Evolutionary conservation across 495 filamentous ascomycete genomes (phyloP).

Genomic region (Penicillium chermesinum): DNA sequence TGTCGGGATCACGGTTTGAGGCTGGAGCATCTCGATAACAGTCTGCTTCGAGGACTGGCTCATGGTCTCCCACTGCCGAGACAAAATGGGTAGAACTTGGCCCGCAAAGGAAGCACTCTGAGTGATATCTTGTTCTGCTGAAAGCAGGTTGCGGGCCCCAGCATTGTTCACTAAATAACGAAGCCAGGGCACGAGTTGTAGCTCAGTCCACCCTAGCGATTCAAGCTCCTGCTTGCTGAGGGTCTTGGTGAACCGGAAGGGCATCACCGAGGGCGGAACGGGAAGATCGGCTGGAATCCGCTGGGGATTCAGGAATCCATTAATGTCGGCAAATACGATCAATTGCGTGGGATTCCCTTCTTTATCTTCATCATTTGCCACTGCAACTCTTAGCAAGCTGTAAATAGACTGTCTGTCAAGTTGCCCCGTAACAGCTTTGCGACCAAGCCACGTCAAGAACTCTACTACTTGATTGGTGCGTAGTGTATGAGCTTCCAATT

Average conservation of each 20-base stretch:
- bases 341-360: slow-evolving; percentile 55
- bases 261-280: slow-evolving; percentile 73
- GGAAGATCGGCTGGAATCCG: slow-evolving; percentile 80
- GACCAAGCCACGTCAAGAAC: slow-evolving; percentile 77
- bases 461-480: slow-evolving; percentile 66
- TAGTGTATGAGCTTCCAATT: slow-evolving; percentile 72
- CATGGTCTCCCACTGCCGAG: slow-evolving; percentile 80
- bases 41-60: slow-evolving; percentile 59
- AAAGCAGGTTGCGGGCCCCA: slow-evolving; percentile 39
- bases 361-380: slow-evolving; percentile 68
- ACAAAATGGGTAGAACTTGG: slow-evolving; percentile 72
- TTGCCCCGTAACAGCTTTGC: slow-evolving; percentile 59
- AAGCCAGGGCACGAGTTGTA: slow-evolving; percentile 80
- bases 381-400: slow-evolving; percentile 69
- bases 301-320: slow-evolving; percentile 63
- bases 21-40: slow-evolving; percentile 55
- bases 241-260: slow-evolving; percentile 68
- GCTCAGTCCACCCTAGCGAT: slow-evolving; percentile 73
- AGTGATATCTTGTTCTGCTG: slow-evolving; percentile 57
- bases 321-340: slow-evolving; percentile 69
- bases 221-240: slow-evolving; percentile 60
- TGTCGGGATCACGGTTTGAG: slow-evolving; percentile 78
- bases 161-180: slow-evolving; percentile 65
- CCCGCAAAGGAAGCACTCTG: slow-evolving; percentile 68
- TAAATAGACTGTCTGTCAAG: slow-evolving; percentile 58